These are phyloP conservation scores for Solanum hybrid DNA, from an alignment of 305 asterid species.

Conservation along the genomic window DNA sequence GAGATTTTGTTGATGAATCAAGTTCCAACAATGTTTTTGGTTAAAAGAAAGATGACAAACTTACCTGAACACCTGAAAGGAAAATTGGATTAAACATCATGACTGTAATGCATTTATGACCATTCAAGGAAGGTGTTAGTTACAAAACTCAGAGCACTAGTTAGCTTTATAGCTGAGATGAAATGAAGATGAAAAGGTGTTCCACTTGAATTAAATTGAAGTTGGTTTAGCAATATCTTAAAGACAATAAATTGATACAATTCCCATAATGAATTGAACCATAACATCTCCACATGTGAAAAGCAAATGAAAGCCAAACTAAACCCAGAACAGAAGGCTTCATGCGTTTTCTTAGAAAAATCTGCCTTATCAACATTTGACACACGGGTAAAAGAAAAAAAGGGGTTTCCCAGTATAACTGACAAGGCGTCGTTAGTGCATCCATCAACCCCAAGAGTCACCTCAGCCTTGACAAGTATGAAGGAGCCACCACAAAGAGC, in stretches of 20 bases:
- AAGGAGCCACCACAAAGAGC: constrained; percentile 44
- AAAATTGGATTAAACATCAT: neutral
- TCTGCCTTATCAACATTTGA: constrained; percentile 24
- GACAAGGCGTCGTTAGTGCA: constrained; percentile 73
- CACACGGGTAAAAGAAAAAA: constrained; percentile 29
- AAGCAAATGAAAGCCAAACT: neutral
- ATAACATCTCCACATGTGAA: neutral
- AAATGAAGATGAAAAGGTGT: neutral
- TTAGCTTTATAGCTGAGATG: neutral
- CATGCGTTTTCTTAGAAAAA: neutral
- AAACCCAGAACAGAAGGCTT: neutral
- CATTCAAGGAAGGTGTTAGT: neutral
- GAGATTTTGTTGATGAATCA: neutral
- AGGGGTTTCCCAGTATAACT: constrained; percentile 41
- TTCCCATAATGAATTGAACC: neutral
- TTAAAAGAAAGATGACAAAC: neutral
- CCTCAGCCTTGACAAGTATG: constrained; percentile 74
- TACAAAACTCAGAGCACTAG: neutral
- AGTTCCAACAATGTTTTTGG: neutral
- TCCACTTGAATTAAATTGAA: neutral
- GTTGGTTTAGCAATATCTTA: neutral
- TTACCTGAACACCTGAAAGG: neutral
- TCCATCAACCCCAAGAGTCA: constrained; percentile 44
- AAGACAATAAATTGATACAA: neutral
- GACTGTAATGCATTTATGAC: neutral